Base-by-base conservation (phyloP, 1,284 basidiomycete genomes). In the Afroboletus lepidellus region DNA sequence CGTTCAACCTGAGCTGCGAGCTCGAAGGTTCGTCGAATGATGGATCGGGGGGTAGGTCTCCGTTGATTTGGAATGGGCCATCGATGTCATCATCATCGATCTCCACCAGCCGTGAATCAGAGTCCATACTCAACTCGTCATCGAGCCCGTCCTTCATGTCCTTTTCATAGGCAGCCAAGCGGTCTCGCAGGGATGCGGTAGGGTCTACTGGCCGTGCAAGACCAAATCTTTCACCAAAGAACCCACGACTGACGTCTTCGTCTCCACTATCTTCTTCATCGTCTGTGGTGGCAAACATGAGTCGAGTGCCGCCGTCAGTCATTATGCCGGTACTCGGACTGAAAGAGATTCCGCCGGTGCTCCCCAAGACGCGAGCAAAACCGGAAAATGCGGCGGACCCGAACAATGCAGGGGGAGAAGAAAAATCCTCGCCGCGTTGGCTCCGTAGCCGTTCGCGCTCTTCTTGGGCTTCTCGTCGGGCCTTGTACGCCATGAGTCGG, bases 221-320 rank as follows among this genome's bases (percentile, higher is more conserved):
- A 8, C 77, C 76, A 51, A 79, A 69, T 5, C 76, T 71, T 48
- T 77, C 74, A 37, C 68, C 72, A 62, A 81, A 81, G 59, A 77
- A 77, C 12, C 78, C 72, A 42, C 71, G 64, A 9, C 71, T 69
- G 18, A 66, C 64, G 13, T 72, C 69, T 29, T 78, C 81, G 41
- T 79, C 80, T 11, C 72, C 77, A 43, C 77, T 77, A 36, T 81
- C 80, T 4, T 82, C 78, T 37, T 84, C 81, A 39, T 77, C 77
- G 30, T 83, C 81, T 34, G 81, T 73, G 41, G 74, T 72, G 43
- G 74, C 75, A 61, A 87, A 84, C 82, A 84, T 82, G 59, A 85
- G 64, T 33, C 74, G 65, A 23, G 55, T 24, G 9, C 76, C 76
- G 27, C 60, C 62, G 52, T 81, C 80, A 50, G 66, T 72, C 49